Evolutionary conservation across 176 grass and related monocot genomes (phyloP), one percentile per base, ranked within the genome.

Genomic region (Eleusine coracana): DNA sequence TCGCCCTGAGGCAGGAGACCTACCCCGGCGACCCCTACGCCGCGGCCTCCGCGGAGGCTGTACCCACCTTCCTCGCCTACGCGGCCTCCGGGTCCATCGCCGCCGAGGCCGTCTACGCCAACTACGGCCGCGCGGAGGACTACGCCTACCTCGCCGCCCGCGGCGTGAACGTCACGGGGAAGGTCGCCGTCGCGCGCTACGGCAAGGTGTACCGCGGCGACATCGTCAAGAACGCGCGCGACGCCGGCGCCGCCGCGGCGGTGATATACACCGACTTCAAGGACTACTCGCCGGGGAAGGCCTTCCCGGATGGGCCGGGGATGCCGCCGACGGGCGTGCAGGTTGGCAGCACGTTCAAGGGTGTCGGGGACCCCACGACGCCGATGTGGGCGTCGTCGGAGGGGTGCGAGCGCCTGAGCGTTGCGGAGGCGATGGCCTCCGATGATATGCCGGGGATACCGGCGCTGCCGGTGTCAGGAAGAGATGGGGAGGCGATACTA

Each of bases 1-100:
- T 98, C 87, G 75, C 88, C 6, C 17, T 98, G 73, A 58, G 68
- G 29, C 96, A 98, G 68, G 87, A 91, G 9, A 85, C 88, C 48
- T 91, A 80, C 66, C 78, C 92, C 36, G 92, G 80, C 27, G 82
- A 91, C 20, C 92, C 92, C 15, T 88, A 87, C 48, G 84, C 85
- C 5, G 62, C 70, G 27, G 81, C 17, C 38, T 55, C 86, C 9
- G 77, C 67, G 41, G 92, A 95, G 42, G 83, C 65, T 11, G 64
- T 93, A 31, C 92, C 96, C 66, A 93, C 96, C 44, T 95, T 93
- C 90, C 91, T 89, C 40, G 96, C 96, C 68, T 98, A 93, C 76
- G 28, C 92, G 0, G 73, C 70, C n/a, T 88, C 96, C 36, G 96
- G 91, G 76, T 85, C 96, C 2, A 92, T 89, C 76, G 5, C 76